A percentile compares a stretch with the other conserved stretches of the same genome.
Evolutionary conservation across 331 rosid genomes (phyloP).

Genomic region (Stylosanthes scabra): DNA sequence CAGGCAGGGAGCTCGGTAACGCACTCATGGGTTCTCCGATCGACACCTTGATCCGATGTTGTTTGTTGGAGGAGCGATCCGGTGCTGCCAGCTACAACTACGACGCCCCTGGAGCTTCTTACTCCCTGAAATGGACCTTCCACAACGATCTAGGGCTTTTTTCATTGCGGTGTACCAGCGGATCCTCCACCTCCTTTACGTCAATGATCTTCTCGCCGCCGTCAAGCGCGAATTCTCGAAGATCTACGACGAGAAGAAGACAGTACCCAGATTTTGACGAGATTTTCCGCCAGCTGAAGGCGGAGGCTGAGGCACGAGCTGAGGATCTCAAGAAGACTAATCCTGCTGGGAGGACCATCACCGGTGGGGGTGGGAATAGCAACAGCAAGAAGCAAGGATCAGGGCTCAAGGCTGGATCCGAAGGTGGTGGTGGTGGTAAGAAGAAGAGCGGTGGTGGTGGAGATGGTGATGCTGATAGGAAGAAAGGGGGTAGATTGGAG

Average conservation of each 20-base stretch:
- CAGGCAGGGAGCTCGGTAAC: slow-evolving; percentile 81
- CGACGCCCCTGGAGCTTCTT: slow-evolving; percentile 86
- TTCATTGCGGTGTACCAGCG: slow-evolving; percentile 94
- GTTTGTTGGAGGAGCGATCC: slow-evolving; percentile 95
- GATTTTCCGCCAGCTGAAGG: slow-evolving; percentile 74
- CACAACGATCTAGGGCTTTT: slow-evolving; percentile 89
- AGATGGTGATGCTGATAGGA: slow-evolving; percentile 51
- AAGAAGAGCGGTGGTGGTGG: slow-evolving; percentile 51
- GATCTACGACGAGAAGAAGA: slow-evolving; percentile 73
- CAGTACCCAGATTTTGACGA: slow-evolving; percentile 82
- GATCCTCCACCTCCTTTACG: slow-evolving; percentile 85
- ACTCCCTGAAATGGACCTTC: slow-evolving; percentile 96
- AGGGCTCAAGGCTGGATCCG: slow-evolving; percentile 64
- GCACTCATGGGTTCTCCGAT: slow-evolving; percentile 94
- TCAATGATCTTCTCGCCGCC: slow-evolving; percentile 81
- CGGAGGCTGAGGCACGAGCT: slow-evolving; percentile 89
- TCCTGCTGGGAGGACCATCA: slow-evolving; percentile 52
- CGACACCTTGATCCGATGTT: slow-evolving; percentile 91
- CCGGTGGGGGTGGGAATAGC: neutral
- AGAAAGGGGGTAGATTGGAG: slow-evolving; percentile 61
- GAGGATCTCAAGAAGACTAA: slow-evolving; percentile 82
- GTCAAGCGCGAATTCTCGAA: slow-evolving; percentile 77
- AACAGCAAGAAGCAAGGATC: slow-evolving; percentile 63
- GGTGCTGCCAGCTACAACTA: slow-evolving; percentile 84
- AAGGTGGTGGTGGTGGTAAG: slow-evolving; percentile 31